A percentile compares a stretch with the other conserved stretches of the same genome.
Conservation (phyloP, 306 rosid species). For the Cicer bijugum region DNA sequence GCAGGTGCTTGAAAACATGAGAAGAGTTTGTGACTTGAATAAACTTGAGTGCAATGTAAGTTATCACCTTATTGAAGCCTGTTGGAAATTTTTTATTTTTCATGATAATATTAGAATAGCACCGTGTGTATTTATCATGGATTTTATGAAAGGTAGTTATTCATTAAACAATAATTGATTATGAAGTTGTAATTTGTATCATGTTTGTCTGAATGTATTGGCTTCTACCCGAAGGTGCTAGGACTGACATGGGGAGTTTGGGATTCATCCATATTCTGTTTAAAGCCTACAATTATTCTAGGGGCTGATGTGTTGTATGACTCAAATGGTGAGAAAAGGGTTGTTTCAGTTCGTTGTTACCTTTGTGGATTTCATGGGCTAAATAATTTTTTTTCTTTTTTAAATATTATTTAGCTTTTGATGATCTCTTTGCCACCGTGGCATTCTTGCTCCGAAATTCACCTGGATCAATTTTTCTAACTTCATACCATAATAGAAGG, state of each 20-base stretch:
- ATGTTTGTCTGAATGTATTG: slow-evolving; percentile 26
- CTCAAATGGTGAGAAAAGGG: slow-evolving; percentile 60
- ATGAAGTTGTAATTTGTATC: slow-evolving; percentile 6
- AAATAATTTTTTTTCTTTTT: slow-evolving; percentile 37
- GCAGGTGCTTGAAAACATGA: slow-evolving; percentile 90
- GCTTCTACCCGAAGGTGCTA: slow-evolving; percentile 55
- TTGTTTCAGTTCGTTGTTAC: slow-evolving; percentile 14
- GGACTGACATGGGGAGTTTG: slow-evolving; percentile 93
- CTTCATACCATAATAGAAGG: slow-evolving; percentile 88
- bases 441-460: slow-evolving; percentile 72
- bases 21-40: slow-evolving; percentile 71
- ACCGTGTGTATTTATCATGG: slow-evolving; percentile 3
- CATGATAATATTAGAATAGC: slow-evolving; percentile 22
- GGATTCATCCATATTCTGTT: slow-evolving; percentile 73
- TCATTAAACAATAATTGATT: not conserved
- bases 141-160: slow-evolving; percentile 9
- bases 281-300: slow-evolving; percentile 70
- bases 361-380: slow-evolving; percentile 43
- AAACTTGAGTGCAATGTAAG: slow-evolving; percentile 74
- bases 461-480: slow-evolving; percentile 71
- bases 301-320: slow-evolving; percentile 93
- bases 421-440: slow-evolving; percentile 84
- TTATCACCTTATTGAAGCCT: slow-evolving; percentile 17
- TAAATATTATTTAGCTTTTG: slow-evolving; percentile 62
- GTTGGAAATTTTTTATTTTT: slow-evolving; percentile 5